Base-by-base conservation (phyloP, 768 basidiomycete species). In the Boletus patriciae region DNA sequence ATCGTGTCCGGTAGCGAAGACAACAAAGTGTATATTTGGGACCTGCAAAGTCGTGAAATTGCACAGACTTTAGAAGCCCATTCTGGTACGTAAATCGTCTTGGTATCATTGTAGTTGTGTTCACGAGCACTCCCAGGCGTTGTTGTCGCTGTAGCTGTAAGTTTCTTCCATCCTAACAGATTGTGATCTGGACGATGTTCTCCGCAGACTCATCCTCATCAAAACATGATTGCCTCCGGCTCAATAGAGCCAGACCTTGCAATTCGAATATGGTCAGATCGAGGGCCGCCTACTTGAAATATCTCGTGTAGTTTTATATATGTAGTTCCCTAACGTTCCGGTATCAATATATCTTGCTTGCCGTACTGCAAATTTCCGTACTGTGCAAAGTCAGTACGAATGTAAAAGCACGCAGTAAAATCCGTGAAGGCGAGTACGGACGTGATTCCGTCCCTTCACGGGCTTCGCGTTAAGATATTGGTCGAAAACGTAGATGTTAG, bases 1-100 rank as follows among this genome's bases (percentile, higher is more conserved):
- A 90, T 98, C 61, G 83, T 97, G 1, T 84, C 90, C 0, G 96
- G 96, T 0, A 90, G 87, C 65, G 96, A 98, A 71, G 94, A 96
- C 71, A 79, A 88, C 67, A 94, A 90, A 67, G 82, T 89, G 23
- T 90, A 93, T 57, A 80, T 97, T 10, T 96, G 94, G 92, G 94
- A 98, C 69, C 67, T 98, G 31, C 92, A 94, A 67, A 89, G 85
- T 8, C 79, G 91, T n/a, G 84, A 91, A 66, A 79, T 94, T 46
- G 87, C 93, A 25, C 93, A 95, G 67, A 77, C 85, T 6, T 77
- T 90, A 48, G 84, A 90, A 61, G 87, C 86, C 6, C 93, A 94
- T 71, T 78, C 77, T 34, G 90, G 88, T 87, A 50, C 46, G 77
- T 59, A 43, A 6, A 6, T 54, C 16, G 1, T 31, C 33, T 25